Percentiles rank a stretch among this genome's conserved stretches.
Evolutionary conservation across 1,284 basidiomycete species (phyloP).

Genomic region (Pholiota adiposa): DNA sequence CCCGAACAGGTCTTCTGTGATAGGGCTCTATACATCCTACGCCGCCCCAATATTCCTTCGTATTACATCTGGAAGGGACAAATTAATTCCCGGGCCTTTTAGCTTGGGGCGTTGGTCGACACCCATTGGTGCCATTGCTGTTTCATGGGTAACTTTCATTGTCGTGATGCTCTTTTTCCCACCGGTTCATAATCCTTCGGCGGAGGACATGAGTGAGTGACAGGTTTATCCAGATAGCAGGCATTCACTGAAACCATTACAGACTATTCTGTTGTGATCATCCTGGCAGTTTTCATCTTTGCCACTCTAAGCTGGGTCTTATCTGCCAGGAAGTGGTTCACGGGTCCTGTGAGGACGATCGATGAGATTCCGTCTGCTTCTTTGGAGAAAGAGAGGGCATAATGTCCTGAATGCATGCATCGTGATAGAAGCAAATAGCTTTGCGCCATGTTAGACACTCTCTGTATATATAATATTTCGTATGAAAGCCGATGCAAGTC

Average conservation of each 20-base stretch:
- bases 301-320: slow-evolving; percentile 65
- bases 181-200: slow-evolving; percentile 41
- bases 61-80: slow-evolving; percentile 66
- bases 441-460: neutral
- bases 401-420: neutral
- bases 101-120: slow-evolving; percentile 62
- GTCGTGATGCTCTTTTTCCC: slow-evolving; percentile 67
- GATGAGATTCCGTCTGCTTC: slow-evolving; percentile 30
- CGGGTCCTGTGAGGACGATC: slow-evolving; percentile 63
- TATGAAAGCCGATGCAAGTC: no score
- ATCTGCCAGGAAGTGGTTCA: slow-evolving; percentile 74
- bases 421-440: neutral
- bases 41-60: slow-evolving; percentile 70
- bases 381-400: slow-evolving; percentile 8
- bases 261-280: slow-evolving; percentile 73
- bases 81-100: slow-evolving; percentile 62
- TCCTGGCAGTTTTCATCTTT: slow-evolving; percentile 67
- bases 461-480: no score
- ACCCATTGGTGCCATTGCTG: slow-evolving; percentile 62
- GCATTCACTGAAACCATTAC: slow-evolving; percentile 11
- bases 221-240: neutral
- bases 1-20: slow-evolving; percentile 68
- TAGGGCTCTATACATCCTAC: slow-evolving; percentile 72
- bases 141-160: slow-evolving; percentile 70
- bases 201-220: slow-evolving; percentile 54